Evolutionary conservation across 805 yeast species (phyloP), one percentile per base, ranked within the genome.

Genomic region (Torulaspora microellipsoides): DNA sequence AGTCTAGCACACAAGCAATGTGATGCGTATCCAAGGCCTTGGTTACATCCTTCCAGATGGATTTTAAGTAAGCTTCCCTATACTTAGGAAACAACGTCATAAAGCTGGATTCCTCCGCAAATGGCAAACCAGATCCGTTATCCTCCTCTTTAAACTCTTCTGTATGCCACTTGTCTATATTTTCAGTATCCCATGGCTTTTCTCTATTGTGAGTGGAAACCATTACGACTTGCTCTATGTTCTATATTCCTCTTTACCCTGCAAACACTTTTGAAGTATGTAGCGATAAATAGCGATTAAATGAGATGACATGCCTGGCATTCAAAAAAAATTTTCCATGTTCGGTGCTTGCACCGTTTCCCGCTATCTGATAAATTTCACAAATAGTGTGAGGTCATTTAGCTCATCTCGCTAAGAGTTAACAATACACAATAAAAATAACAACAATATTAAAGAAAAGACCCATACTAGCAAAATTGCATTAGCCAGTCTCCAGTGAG

Each of bases 161-260:
- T 29, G 80, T 72, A 55, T 76, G 72, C 99, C 99, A 91, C 64
- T 91, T 90, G 64, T 90, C 95, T 45, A 90, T 81, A 55, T 89
- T 96, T 15, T 85, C 87, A 9, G 96, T 90, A 62, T 90, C 98
- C 98, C 98, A 90, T 41, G 98, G 98, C 67, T 91, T 91, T 57
- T 93, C 98, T 60, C 81, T 83, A 66, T 93, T 87, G 66, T 91
- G 90, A 36, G 95, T 87, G 1, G 96, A 87, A 17, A 84, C 88
- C 99, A 91, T 91, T 34, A 36, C 32, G 14, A 31, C 12, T 27
- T 15, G 13, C n/a, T 15, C 17, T 14, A 40, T 15, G 34, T 13
- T 31, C 23, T 8, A 8, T 20, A 14, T 8, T 36, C 9, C n/a
- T n/a, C 31, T 27, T 20, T 7, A 20, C 6, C 25, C 7, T 20